Evolutionary conservation across 164 flowering plant genomes (phyloP), one percentile per base, ranked within the genome.

Genomic region (Liquidambar formosana): DNA sequence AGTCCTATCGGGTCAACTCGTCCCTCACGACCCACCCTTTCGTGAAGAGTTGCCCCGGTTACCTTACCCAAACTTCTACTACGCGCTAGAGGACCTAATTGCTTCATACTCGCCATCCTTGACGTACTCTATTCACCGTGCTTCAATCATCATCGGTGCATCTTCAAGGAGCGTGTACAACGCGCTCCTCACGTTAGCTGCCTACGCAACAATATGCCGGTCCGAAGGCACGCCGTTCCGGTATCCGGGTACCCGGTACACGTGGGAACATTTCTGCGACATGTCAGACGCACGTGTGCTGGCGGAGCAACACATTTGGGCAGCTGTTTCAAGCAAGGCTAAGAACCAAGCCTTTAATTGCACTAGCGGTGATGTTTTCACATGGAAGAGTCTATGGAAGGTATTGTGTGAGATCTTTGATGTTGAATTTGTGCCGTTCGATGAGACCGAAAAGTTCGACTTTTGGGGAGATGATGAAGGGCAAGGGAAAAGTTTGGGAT

Each of bases 281-380:
- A 66, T 60, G 26, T 45, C 79, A 0, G 85, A 79, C 19, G 73
- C 77, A 0, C 13, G 61, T 1, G 25, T 76, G 18, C 61, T 78
- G 0, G 82, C 85, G 4, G 68, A 75, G 51, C 80, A 81, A 10
- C 78, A 81, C 0, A 72, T 79, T 59, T 77, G 85, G 85, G 80
- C 82, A 0, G 65, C 80, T 0, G 71, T 61, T 5, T 14, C 78
- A 1, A 60, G 53, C 0, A 26, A n/a, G 10, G 80, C 79, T 5
- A 79, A 72, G 75, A 81, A 81, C 65, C 69, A 78, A 15, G 80
- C 82, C 1, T 81, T 74, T 19, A 79, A 76, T 59, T 74, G 78
- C 69, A 72, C 77, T 0, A 75, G 77, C 27, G 85, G 85, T 0
- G 80, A 79, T 53, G 75, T 76, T 19, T 79, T 77, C n/a, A 72